Base-by-base conservation (phyloP, 306 rosid genomes). In the Astragalus membranaceus region DNA sequence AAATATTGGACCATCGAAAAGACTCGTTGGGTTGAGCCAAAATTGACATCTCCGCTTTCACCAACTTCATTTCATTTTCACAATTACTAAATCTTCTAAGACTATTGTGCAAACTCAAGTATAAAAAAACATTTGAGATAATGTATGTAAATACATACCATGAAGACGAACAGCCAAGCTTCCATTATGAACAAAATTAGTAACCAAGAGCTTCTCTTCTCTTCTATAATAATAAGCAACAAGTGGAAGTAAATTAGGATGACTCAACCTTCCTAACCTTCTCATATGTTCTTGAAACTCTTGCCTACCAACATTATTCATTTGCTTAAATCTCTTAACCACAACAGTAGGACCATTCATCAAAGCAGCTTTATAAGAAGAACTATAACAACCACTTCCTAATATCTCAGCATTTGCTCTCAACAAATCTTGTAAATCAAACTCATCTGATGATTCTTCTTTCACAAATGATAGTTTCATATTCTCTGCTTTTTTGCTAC, bases 201-300 rank as follows among this genome's bases (percentile, higher is more conserved):
- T 44, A n/a, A 91, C 69, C 78, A 94, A 82, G 76, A 94, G 95
- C 75, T 94, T 94, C 69, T 94, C 99, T 15, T 91, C 99, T 65
- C 69, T 87, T 67, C 90, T 85, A 60, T 85, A 87, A 70, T 88
- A 94, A 73, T 84, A 94, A 64, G 96, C 92, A 6, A 94, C 80
- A 0, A 94, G 91, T 59, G 99, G 91, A 74, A 94, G 95, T 58
- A 94, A 44, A 63, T 89, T 91, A 10, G 88, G 80, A 70, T 94
- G 96, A 13, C 10, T 64, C 62, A 94, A 64, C 82, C 87, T 85
- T 61, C 97, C 99, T 7, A 94, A 9, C 70, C 92, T 80, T 30
- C 78, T 82, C 99, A 91, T 88, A 56, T 91, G 92, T 30, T 88
- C 90, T 0, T 80, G 80, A 79, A 94, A 94, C 66, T 94, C 99